These are phyloP conservation scores for Sicyos edulis DNA, from an alignment of 306 rosid genomes.

Conservation along the genomic window DNA sequence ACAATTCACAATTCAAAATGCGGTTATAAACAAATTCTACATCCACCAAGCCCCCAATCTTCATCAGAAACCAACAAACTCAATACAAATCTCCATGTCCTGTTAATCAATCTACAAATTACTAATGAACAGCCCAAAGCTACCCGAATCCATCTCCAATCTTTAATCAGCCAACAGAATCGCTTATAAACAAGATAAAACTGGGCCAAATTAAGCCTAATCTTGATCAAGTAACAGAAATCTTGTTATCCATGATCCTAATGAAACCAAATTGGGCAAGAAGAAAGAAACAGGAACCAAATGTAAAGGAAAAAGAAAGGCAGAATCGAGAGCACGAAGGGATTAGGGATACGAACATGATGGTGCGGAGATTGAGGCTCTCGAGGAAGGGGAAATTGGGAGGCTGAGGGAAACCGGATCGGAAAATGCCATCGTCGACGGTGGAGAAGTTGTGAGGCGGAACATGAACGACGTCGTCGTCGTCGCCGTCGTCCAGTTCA, in stretches of 20 bases:
- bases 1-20: too few species aligned
- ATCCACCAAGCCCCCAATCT: neutral
- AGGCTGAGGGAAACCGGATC: conserved; percentile 75
- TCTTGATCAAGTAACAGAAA: too few species aligned
- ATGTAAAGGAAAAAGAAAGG: neutral
- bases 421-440: conserved; percentile 87
- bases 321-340: neutral
- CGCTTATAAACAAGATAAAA: neutral
- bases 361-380: conserved; percentile 65
- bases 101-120: too few species aligned
- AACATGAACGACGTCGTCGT: conserved; percentile 36
- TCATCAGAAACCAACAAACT: too few species aligned
- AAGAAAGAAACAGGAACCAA: neutral
- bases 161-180: neutral
- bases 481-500: conserved; percentile 30
- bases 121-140: too few species aligned
- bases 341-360: conserved; percentile 45
- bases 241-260: too few species aligned
- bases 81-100: neutral
- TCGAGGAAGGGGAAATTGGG: conserved; percentile 58
- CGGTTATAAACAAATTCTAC: too few species aligned
- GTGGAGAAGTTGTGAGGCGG: conserved; percentile 76
- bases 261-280: neutral
- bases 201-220: too few species aligned
- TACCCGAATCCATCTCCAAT: neutral